Evolutionary conservation across 352 stramenopile genomes (phyloP).

Genomic region (Pythium inflatum): DNA sequence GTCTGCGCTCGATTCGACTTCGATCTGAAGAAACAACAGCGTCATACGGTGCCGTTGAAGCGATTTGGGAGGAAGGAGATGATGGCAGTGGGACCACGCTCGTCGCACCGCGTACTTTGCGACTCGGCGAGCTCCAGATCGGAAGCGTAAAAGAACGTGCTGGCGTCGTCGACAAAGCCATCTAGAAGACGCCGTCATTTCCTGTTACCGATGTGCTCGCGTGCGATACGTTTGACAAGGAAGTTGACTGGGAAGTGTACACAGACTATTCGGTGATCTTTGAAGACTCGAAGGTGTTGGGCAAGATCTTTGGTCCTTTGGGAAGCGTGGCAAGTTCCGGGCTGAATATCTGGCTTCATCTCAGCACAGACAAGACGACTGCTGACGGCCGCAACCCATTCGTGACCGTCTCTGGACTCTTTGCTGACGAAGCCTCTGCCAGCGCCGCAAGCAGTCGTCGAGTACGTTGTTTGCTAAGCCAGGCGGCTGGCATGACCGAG

Average conservation of each 20-base stretch:
- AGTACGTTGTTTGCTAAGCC: slow-evolving; percentile 34
- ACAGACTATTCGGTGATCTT: slow-evolving; percentile 54
- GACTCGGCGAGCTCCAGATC: slow-evolving; percentile 48
- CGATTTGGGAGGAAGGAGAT: slow-evolving; percentile 32
- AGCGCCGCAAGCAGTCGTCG: slow-evolving; percentile 30
- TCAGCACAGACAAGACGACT: slow-evolving; percentile 63
- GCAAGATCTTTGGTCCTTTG: slow-evolving; percentile 72
- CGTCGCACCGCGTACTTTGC: slow-evolving; percentile 10
- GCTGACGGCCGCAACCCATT: slow-evolving; percentile 65
- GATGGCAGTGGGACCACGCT: background rate
- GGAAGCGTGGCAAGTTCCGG: slow-evolving; percentile 81
- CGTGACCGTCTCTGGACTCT: slow-evolving; percentile 62
- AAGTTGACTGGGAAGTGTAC: slow-evolving; percentile 78
- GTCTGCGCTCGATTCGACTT: slow-evolving; percentile 81
- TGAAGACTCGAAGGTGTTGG: slow-evolving; percentile 38
- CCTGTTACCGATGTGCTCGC: slow-evolving; percentile 46
- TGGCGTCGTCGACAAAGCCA: slow-evolving; percentile 65
- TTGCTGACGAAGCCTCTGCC: slow-evolving; percentile 52
- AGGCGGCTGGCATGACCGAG: slow-evolving; percentile 25
- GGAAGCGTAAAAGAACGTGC: slow-evolving; percentile 67
- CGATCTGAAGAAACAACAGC: slow-evolving; percentile 60
- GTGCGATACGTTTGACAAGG: slow-evolving; percentile 78
- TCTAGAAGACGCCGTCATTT: slow-evolving; percentile 7
- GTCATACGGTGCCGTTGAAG: slow-evolving; percentile 64
- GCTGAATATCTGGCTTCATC: slow-evolving; percentile 40